A percentile compares a stretch with the other conserved stretches of the same genome.
Evolutionary conservation across 148 eudicot species (phyloP).

Genomic region (Rhododendron ferrugineum): DNA sequence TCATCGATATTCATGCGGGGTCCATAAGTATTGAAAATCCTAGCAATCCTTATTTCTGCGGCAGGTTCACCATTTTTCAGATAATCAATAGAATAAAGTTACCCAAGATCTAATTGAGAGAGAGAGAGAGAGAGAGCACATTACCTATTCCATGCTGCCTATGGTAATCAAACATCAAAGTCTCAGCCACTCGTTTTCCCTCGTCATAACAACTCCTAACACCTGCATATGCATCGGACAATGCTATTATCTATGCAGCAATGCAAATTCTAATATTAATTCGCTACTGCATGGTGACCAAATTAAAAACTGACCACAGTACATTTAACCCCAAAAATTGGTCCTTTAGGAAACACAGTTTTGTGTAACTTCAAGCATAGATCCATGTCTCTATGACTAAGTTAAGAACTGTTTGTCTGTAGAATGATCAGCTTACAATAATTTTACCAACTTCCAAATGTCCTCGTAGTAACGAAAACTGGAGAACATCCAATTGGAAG

Average conservation of each 20-base stretch:
- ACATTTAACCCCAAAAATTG: background rate
- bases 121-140: background rate
- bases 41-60: slow-evolving; percentile 87
- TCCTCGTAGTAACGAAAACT: background rate
- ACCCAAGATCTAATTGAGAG: background rate
- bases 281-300: background rate
- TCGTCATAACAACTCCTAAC: slow-evolving; percentile 97
- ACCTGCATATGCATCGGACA: slow-evolving; percentile 35
- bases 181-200: slow-evolving; percentile 95
- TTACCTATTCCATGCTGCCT: slow-evolving; percentile 93
- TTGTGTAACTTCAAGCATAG: background rate
- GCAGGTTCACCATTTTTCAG: background rate
- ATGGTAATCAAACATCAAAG: slow-evolving; percentile 98
- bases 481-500: background rate
- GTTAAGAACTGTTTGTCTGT: background rate
- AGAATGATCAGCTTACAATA: background rate
- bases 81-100: background rate
- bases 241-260: background rate
- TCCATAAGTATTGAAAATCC: slow-evolving; percentile 96
- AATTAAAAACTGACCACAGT: background rate
- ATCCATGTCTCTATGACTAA: background rate
- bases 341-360: background rate
- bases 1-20: slow-evolving; percentile 99
- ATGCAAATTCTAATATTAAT: background rate
- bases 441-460: background rate